These are phyloP conservation scores for Zasmidium cellare DNA, from an alignment of 2,329 filamentous ascomycete genomes.

Conservation along the genomic window DNA sequence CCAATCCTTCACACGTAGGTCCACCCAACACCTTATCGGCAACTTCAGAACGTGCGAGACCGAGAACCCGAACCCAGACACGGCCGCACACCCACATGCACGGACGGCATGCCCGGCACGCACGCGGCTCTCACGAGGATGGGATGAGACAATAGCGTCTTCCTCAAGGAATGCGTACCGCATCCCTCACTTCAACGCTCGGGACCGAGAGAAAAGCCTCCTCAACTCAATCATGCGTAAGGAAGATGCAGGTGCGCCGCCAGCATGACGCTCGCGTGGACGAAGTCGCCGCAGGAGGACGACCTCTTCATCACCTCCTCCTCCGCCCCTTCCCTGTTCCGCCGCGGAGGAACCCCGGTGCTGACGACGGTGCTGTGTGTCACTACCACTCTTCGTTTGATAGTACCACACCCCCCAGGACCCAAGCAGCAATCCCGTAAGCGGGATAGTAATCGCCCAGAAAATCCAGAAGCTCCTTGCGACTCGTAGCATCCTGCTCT, in stretches of 20 bases:
- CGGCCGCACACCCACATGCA: too few relatives aligned
- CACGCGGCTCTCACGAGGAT: too few relatives aligned
- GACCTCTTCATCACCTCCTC: too few relatives aligned
- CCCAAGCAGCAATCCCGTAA: slow-evolving; percentile 7
- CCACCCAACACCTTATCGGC: neutral
- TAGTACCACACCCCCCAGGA: slow-evolving; percentile 13
- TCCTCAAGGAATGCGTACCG: neutral
- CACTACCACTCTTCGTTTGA: slow-evolving; percentile 1
- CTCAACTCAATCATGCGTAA: too few relatives aligned
- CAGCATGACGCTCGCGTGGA: too few relatives aligned
- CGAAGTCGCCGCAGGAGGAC: too few relatives aligned
- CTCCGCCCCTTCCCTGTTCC: too few relatives aligned
- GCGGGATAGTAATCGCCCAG: slow-evolving; percentile 13
- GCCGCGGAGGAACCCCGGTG: neutral
- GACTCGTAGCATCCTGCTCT: slow-evolving; percentile 2
- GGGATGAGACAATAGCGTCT: neutral
- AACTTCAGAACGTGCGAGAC: too few relatives aligned
- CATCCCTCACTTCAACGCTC: neutral
- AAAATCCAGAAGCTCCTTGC: slow-evolving; percentile 20
- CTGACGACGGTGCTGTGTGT: neutral
- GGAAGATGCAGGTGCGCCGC: too few relatives aligned
- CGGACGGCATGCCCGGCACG: too few relatives aligned
- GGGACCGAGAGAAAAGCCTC: neutral
- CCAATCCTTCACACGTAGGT: neutral
- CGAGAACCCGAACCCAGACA: too few relatives aligned